Percentiles rank a stretch among this genome's conserved stretches.
Evolutionary conservation across 1,139 yeast species (phyloP).

Genomic region (Yamadazyma atlantica): DNA sequence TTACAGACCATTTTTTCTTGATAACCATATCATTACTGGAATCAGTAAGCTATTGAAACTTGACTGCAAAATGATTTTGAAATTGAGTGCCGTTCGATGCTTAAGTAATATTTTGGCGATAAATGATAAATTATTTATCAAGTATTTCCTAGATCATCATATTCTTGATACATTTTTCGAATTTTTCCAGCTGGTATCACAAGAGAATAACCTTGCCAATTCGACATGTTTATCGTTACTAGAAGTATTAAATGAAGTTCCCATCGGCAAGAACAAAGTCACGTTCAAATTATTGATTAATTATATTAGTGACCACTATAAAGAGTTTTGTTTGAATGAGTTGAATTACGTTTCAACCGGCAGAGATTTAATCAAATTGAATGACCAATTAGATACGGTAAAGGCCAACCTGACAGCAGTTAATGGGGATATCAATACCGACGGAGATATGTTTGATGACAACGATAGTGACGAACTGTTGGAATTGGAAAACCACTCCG

Average conservation of each 20-base stretch:
- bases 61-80: constrained; percentile 46
- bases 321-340: constrained; percentile 31
- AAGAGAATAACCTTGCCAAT: constrained; percentile 62
- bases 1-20: constrained; percentile 62
- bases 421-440: constrained; percentile 13
- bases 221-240: constrained; percentile 77
- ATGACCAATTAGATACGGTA: constrained; percentile 11
- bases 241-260: constrained; percentile 44
- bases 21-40: constrained; percentile 54
- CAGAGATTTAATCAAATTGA: constrained; percentile 22
- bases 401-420: constrained; percentile 3
- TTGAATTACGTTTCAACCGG: constrained; percentile 33
- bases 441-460: constrained; percentile 13
- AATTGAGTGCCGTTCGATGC: constrained; percentile 67
- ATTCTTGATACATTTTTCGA: constrained; percentile 52
- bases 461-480: constrained; percentile 8
- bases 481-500: too few relatives aligned
- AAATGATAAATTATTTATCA: constrained; percentile 61
- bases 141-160: constrained; percentile 56
- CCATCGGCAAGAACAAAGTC: constrained; percentile 24
- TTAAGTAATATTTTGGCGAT: constrained; percentile 56
- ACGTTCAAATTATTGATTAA: constrained; percentile 49
- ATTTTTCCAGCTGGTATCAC: constrained; percentile 50
- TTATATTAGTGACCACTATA: constrained; percentile 48
- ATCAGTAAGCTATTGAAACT: constrained; percentile 45